These are phyloP conservation scores for Magnusiomyces ingens DNA, from an alignment of 1,139 yeast genomes.

Conservation along the genomic window DNA sequence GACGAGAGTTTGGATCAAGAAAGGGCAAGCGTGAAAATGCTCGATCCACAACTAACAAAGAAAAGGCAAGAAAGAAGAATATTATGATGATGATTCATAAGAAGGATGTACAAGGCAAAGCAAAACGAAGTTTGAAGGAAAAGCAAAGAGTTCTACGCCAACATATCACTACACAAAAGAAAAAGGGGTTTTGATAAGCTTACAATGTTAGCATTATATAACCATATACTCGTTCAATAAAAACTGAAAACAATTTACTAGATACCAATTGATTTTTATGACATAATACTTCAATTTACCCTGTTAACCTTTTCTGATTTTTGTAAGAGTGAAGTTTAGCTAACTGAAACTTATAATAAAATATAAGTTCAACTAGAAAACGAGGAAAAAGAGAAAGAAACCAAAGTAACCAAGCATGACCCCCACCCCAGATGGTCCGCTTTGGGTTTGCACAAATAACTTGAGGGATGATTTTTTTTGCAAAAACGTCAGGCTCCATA, in stretches of 20 bases:
- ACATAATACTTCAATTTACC: background rate
- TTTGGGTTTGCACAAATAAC: constrained; percentile 40
- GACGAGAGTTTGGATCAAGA: constrained; percentile 79
- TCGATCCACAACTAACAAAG: constrained; percentile 90
- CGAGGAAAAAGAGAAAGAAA: constrained; percentile 39
- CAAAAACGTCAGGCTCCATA: constrained; percentile 51
- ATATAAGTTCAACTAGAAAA: constrained; percentile 33
- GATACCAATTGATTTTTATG: background rate
- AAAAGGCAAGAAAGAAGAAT: constrained; percentile 97
- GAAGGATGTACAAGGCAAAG: constrained; percentile 88
- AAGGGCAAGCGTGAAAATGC: constrained; percentile 59
- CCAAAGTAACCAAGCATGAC: constrained; percentile 40
- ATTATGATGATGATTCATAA: constrained; percentile 98
- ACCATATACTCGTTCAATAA: background rate
- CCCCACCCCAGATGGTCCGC: constrained; percentile 50
- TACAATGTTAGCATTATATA: background rate
- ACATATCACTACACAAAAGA: constrained; percentile 83
- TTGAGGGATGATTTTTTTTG: constrained; percentile 48
- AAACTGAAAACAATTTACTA: background rate
- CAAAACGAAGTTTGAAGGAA: constrained; percentile 80
- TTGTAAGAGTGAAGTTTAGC: background rate
- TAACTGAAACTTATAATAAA: background rate
- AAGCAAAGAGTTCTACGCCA: constrained; percentile 80
- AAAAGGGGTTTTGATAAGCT: constrained; percentile 46
- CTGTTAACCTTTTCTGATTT: background rate